Percentiles rank a stretch among this genome's conserved stretches.
phyloP scores from a whole-genome alignment of 768 basidiomycete genomes.

The Agaricus sinodeliciosus region DNA sequence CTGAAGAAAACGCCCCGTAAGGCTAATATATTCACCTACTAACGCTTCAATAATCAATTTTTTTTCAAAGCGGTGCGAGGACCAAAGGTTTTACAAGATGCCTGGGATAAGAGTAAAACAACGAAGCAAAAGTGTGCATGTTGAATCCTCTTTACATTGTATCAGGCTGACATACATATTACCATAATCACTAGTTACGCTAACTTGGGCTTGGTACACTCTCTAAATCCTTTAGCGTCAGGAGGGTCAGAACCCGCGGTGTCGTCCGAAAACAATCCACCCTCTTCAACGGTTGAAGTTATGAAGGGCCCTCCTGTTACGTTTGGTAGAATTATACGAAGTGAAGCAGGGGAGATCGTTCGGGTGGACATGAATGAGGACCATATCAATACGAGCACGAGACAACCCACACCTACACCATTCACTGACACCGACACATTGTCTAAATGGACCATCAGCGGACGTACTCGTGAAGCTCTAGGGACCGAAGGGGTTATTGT shows the following conservation, averaged over 20 bases:
- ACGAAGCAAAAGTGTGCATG: constrained; percentile 81
- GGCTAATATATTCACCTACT: constrained; percentile 15
- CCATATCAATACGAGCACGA: constrained; percentile 30
- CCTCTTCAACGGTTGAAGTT: background rate
- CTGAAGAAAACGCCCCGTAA: constrained; percentile 74
- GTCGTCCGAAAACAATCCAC: constrained; percentile 2
- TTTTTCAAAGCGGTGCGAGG: constrained; percentile 65
- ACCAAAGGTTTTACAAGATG: constrained; percentile 72
- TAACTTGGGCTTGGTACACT: constrained; percentile 65
- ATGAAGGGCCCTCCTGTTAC: constrained; percentile 20
- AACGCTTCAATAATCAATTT: background rate
- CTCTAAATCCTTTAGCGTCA: constrained; percentile 58
- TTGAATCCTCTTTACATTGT: background rate
- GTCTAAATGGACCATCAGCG: constrained; percentile 33
- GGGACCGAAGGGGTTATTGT: constrained; percentile 13
- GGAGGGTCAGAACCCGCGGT: constrained; percentile 56
- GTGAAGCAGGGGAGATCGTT: constrained; percentile 69
- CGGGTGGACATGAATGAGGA: constrained; percentile 55
- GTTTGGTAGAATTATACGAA: constrained; percentile 77
- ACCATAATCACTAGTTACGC: constrained; percentile 47
- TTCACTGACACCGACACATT: constrained; percentile 25
- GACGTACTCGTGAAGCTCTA: constrained; percentile 21
- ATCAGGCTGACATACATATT: background rate
- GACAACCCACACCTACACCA: constrained; percentile 29
- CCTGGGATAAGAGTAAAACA: constrained; percentile 86